Percentiles rank a stretch among this genome's conserved stretches.
Evolutionary conservation across 129 eudicot genomes (phyloP).

Genomic region (Logfia minima): DNA sequence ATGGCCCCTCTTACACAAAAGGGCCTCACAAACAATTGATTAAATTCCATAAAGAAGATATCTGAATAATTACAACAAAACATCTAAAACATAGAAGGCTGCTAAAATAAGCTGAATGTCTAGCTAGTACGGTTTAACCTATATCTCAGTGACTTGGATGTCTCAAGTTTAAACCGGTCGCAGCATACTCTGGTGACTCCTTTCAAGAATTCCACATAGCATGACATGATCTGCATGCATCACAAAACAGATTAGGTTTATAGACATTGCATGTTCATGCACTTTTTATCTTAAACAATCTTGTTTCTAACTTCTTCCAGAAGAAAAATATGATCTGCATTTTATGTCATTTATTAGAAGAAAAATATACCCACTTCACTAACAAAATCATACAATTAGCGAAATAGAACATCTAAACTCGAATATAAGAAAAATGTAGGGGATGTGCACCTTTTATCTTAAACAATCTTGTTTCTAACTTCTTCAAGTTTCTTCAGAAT

Average conservation of each 20-base stretch:
- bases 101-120: conserved; percentile 22
- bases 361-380: not conserved
- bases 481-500: conserved; percentile 92
- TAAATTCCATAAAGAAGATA: conserved; percentile 12
- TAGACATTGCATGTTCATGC: not conserved
- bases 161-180: not conserved
- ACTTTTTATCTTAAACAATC: no score
- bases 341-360: not conserved
- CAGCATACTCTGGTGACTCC: not conserved
- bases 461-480: conserved; percentile 83
- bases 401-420: not conserved
- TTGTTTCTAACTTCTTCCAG: no score
- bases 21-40: conserved; percentile 17
- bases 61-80: conserved; percentile 33
- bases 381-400: conserved; percentile 2
- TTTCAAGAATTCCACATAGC: not conserved
- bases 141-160: conserved; percentile 10
- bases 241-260: not conserved
- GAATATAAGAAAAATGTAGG: not conserved
- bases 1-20: conserved; percentile 9
- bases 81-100: conserved; percentile 20
- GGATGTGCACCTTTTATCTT: conserved; percentile 36
- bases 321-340: no score
- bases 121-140: conserved; percentile 9
- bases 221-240: conserved; percentile 19